Evolutionary conservation across 257 asterid species (phyloP), one percentile per base, ranked within the genome.

Genomic region (Solanum appendiculatum): DNA sequence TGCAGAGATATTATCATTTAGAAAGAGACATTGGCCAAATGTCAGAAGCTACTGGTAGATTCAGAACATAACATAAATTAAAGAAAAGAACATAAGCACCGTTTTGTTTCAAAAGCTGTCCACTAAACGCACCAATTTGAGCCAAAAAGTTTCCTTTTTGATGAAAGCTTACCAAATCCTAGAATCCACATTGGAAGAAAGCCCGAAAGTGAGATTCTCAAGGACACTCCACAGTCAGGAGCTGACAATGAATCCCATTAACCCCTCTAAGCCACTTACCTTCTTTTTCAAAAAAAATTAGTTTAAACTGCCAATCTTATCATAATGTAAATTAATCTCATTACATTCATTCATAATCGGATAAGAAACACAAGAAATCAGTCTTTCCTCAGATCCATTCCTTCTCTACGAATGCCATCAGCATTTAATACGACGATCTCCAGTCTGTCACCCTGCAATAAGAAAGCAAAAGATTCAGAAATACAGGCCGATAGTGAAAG

Each of bases 371-470:
- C 64, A 78, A 44, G 27, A 78, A 27, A 78, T 90, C 86, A 92
- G 85, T 91, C 91, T 87, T 88, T 91, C 88, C 92, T 90, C 33
- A 89, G 94, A 42, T 90, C 92, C 92, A 92, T 87, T 86, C 68
- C 88, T 70, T 92, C 93, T 10, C 89, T 89, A 58, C 86, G 91
- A 29, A 87, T 68, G 18, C 93, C 91, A 21, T 69, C 40, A 14
- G 92, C 88, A 86, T 89, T 90, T 80, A 91, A 36, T 69, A 90
- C 54, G 14, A 91, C 91, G 81, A 91, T 90, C 86, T 92, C 92
- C 90, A 90, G 87, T 69, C 74, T 89, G 91, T 91, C 92, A 48
- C 92, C 91, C 91, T 88, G 87, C 51, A 44, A 64, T 33, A 87
- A 74, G 88, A 6, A 44, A n/a, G 68, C 39, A 86, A 39, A 56